Percentiles rank a stretch among this genome's conserved stretches.
Conservation (phyloP, 345 rosid genomes). For the Linum tenue region DNA sequence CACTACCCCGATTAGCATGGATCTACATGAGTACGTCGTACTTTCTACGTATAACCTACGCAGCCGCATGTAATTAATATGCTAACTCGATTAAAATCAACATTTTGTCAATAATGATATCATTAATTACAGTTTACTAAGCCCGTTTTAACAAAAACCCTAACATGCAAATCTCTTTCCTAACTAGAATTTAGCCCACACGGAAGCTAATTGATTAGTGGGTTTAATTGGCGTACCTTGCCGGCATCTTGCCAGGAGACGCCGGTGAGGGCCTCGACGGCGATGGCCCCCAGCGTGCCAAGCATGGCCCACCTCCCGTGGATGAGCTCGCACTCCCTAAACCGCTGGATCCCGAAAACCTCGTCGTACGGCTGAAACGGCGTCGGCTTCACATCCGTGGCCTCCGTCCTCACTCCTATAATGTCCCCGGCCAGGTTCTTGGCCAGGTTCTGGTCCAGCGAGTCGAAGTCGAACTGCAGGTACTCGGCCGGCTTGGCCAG, state of each 20-base stretch:
- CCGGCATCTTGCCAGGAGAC: slow-evolving; percentile 74
- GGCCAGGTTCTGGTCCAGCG: slow-evolving; percentile 80
- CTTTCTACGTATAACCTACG: no score
- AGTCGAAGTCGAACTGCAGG: slow-evolving; percentile 71
- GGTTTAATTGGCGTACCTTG: slow-evolving; percentile 28
- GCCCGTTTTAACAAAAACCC: not conserved
- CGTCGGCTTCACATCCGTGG: slow-evolving; percentile 51
- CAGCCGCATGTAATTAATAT: no score
- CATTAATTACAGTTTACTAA: not conserved
- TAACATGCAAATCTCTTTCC: not conserved
- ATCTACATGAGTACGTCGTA: no score
- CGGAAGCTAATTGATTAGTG: no score
- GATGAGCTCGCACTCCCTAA: slow-evolving; percentile 90
- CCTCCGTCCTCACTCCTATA: slow-evolving; percentile 43
- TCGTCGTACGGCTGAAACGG: slow-evolving; percentile 83
- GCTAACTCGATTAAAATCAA: no score
- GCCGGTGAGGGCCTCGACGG: slow-evolving; percentile 63
- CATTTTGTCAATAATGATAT: no score
- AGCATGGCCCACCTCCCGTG: slow-evolving; percentile 93
- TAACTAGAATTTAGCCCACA: no score
- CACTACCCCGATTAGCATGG: no score
- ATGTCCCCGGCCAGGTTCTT: slow-evolving; percentile 68
- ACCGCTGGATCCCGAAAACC: slow-evolving; percentile 77
- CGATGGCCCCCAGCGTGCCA: slow-evolving; percentile 59
- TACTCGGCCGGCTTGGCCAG: slow-evolving; percentile 81